Conservation (phyloP, 2,329 filamentous ascomycete species). For the Capronia americana region DNA sequence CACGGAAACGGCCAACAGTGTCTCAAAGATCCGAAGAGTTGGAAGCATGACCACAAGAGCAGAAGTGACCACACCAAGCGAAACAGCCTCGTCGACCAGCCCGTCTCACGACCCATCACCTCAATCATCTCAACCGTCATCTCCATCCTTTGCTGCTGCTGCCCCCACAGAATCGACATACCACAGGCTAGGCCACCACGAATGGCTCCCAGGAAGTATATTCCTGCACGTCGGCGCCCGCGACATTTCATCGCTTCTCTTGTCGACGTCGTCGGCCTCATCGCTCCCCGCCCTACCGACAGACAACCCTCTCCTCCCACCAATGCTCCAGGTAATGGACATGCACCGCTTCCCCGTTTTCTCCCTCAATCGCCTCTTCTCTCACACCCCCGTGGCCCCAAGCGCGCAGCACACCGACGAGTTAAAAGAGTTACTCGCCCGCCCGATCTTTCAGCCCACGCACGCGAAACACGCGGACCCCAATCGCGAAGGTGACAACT, state of each 20-base stretch:
- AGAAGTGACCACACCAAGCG: not conserved
- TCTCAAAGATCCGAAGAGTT: not conserved
- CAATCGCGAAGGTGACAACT: conserved; percentile 1
- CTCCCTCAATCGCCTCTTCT: conserved; percentile 30
- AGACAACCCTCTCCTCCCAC: conserved; percentile 30
- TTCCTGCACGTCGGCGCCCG: conserved; percentile 25
- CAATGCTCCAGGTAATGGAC: conserved; percentile 31
- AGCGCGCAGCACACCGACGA: not conserved
- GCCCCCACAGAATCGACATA: not conserved
- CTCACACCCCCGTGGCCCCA: not conserved
- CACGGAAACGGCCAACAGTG: not conserved
- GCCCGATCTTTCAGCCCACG: not conserved
- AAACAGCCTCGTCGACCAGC: not conserved
- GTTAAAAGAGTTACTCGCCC: not conserved
- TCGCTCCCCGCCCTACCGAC: conserved; percentile 13
- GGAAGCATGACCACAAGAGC: not conserved
- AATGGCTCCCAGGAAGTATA: conserved; percentile 28
- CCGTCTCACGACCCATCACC: not conserved
- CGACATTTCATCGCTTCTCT: conserved; percentile 16
- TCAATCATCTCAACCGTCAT: no score
- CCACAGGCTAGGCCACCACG: conserved; percentile 16
- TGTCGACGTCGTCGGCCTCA: not conserved
- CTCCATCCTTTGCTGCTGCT: not conserved
- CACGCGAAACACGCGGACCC: not conserved
- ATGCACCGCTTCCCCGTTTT: conserved; percentile 35